Base-by-base conservation (phyloP, 2,329 filamentous ascomycete species). In the Aspergillus sp. region DNA sequence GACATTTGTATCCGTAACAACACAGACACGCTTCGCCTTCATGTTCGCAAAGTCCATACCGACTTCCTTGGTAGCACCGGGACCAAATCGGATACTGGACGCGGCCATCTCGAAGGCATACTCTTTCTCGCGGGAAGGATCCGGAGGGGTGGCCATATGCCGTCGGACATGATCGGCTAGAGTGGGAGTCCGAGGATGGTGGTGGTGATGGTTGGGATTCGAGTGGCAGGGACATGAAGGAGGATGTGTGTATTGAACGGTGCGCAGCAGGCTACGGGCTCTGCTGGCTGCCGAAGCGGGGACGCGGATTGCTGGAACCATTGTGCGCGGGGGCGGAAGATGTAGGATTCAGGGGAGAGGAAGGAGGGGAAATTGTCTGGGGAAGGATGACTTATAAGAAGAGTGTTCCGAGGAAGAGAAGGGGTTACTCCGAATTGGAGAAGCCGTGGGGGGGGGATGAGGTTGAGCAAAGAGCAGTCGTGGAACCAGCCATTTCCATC, bases 61-160 rank as follows among this genome's bases (percentile, higher is more conserved):
- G 22, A 99, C 93, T 78, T 99, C 95, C 77, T 92, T 92, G 25
- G 95, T 99, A 60, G 90, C 91, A 6, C 95, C 95, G 0, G 92
- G 92, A 0, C 95, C 95, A 71, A 98, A 99, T 13, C 95, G 88
- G 72, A 99, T 97, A 30, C 90, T 92, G 1, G 92, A 96, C 1
- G 95, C 93, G 0, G 95, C 95, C 94, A 99, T 96, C 77, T 99
- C 95, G 74, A 99, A 99, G 15, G 95, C 95, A 80, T 99, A 99
- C 77, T 99, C 95, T 76, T 96, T 97, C 72, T 93, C 86, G 66
- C 88, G 85, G 2, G 86, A 84, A 8, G 84, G 79, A 71, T 92
- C 89, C 30, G 90, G 80, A 0, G 93, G 92, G 0, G 92, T 94
- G n/a, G 92, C 93, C 62, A 93, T 80, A 63, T 85, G 82, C 46